Conservation (phyloP, 441 rosid species). For the Syzygium syzygioides region DNA sequence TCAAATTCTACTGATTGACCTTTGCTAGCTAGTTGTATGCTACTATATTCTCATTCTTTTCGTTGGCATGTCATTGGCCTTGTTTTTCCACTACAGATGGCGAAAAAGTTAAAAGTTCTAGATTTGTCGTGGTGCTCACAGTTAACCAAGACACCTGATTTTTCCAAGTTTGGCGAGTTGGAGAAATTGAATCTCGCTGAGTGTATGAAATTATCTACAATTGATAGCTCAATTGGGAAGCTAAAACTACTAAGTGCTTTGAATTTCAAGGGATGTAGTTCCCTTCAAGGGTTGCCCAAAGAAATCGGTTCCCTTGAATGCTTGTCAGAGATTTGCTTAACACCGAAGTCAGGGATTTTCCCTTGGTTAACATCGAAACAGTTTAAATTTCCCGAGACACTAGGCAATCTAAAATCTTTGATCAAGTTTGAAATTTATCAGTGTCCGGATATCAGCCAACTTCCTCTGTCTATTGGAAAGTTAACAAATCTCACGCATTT, state of each 20-base stretch:
- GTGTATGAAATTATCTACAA: background rate
- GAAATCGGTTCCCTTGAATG: background rate
- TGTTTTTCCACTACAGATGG: background rate
- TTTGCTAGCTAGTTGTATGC: too few relatives aligned
- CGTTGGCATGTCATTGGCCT: too few relatives aligned
- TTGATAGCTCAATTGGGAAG: background rate
- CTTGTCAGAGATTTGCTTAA: background rate
- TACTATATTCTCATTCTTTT: too few relatives aligned
- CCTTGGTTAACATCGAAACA: rapidly evolving
- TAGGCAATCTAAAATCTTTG: background rate
- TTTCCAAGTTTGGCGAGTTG: background rate
- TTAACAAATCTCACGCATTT: background rate
- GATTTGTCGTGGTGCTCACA: background rate
- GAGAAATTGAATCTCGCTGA: background rate
- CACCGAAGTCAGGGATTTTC: background rate
- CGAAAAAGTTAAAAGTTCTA: background rate
- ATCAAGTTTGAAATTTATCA: background rate
- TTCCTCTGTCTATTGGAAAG: background rate
- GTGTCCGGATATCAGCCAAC: background rate
- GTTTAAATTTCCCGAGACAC: background rate
- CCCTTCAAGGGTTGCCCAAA: background rate
- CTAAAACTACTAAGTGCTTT: background rate
- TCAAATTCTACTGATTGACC: too few relatives aligned
- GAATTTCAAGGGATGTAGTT: background rate
- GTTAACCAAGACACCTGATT: background rate